Evolutionary conservation across 495 filamentous ascomycete species (phyloP).

Genomic region (Xylaria longipes): DNA sequence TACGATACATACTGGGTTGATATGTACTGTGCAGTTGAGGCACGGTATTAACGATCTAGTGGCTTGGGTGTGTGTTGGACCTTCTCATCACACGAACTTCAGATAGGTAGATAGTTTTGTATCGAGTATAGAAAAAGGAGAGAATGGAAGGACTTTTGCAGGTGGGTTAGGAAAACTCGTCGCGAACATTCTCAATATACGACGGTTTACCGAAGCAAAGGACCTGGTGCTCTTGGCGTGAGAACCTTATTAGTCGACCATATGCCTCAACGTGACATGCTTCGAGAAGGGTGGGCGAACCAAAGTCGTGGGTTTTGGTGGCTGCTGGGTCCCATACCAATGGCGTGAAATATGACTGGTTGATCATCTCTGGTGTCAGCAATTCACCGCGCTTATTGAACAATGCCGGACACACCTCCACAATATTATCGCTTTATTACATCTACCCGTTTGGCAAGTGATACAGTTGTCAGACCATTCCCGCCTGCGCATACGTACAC

Average conservation of each 20-base stretch:
- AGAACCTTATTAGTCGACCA: slow-evolving; percentile 29
- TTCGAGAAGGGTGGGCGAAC: slow-evolving; percentile 28
- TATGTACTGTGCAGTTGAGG: neutral
- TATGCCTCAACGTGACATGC: slow-evolving; percentile 22
- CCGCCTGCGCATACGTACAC: neutral
- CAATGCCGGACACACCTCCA: neutral
- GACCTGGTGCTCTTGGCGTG: slow-evolving; percentile 25
- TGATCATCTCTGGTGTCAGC: slow-evolving; percentile 14
- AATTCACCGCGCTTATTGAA: neutral
- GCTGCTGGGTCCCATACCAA: slow-evolving; percentile 23
- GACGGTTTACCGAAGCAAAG: slow-evolving; percentile 12
- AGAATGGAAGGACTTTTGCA: neutral
- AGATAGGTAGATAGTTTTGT: slow-evolving; percentile 14
- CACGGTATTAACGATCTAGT: neutral
- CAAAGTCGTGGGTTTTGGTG: slow-evolving; percentile 26
- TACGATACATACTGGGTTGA: neutral
- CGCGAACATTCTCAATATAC: neutral
- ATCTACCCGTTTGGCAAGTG: neutral
- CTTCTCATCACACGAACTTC: neutral
- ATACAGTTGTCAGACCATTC: neutral
- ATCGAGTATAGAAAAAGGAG: neutral
- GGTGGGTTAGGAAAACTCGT: neutral
- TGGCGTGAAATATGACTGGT: slow-evolving; percentile 23
- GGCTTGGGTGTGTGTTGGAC: slow-evolving; percentile 2
- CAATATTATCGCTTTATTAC: neutral